Percentiles rank a stretch among this genome's conserved stretches.
These are phyloP conservation scores for Penicillium brasilianum DNA, from an alignment of 2,329 filamentous ascomycete species.

Conservation along the genomic window DNA sequence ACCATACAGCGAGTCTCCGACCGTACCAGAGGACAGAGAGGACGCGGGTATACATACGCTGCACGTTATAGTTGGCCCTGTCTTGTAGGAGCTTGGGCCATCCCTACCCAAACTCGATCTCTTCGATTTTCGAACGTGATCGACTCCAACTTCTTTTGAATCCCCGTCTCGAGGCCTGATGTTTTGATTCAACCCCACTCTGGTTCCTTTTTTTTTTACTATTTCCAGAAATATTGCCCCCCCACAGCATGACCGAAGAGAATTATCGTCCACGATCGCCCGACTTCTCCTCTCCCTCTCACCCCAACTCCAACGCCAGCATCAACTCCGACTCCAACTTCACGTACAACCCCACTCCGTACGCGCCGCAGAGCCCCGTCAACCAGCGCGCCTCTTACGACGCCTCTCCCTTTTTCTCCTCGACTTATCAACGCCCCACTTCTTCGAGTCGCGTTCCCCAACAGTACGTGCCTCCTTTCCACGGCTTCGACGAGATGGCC, in stretches of 20 bases:
- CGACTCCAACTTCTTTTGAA: neutral
- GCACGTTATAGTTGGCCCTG: too few species aligned
- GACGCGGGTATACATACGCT: too few species aligned
- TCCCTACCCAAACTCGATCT: too few species aligned
- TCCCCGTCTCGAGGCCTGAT: neutral
- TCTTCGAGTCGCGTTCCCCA: constrained; percentile 38
- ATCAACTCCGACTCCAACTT: constrained; percentile 3
- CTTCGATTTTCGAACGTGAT: too few species aligned
- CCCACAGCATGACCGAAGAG: constrained; percentile 51
- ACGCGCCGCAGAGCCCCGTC: constrained; percentile 41
- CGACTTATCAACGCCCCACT: constrained; percentile 40
- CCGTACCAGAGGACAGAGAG: too few species aligned
- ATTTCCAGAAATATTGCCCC: constrained; percentile 7
- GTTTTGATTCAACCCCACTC: constrained; percentile 9
- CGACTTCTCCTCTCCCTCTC: constrained; percentile 55
- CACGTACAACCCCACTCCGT: constrained; percentile 32
- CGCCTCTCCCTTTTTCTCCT: constrained; percentile 52
- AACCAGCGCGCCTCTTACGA: constrained; percentile 52
- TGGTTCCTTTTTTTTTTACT: constrained; percentile 13
- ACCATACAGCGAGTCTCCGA: too few species aligned
- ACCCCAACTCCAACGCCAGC: constrained; percentile 17
- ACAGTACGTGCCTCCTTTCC: constrained; percentile 44
- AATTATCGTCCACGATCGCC: constrained; percentile 56
- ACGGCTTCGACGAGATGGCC: constrained; percentile 46
- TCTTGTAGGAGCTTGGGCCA: constrained; percentile 25